Base-by-base conservation (phyloP, 2,329 filamentous ascomycete genomes). In the Lasiodiplodia hormozganensis region DNA sequence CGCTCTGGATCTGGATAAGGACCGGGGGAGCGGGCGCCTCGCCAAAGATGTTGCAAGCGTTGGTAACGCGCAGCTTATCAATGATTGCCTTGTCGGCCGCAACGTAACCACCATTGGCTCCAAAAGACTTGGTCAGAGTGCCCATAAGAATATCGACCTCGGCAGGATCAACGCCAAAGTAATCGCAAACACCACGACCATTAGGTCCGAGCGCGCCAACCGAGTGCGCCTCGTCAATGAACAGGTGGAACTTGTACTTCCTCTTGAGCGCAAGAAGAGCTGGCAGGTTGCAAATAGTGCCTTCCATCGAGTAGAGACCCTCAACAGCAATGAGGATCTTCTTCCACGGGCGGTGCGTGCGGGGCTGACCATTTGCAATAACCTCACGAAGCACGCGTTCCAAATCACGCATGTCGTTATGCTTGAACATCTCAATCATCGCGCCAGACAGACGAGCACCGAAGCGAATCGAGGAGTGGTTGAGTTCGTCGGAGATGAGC, bases 311-410 rank as follows among this genome's bases (percentile, higher is more conserved):
- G 85, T 99, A 99, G 23, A 99, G 87, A 74, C 96, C 96, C 80
- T 99, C 96, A 47, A 99, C 93, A 47, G 95, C 94, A 54, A 99
- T 92, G 64, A 99, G 81, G 70, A 99, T 98, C 88, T 98, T 99
- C 86, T 97, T 97, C 96, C 96, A 99, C 1, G 96, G 96, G 36
- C 96, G 92, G 81, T 99, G 96, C n/a, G 95, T 99, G 72, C 96
- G 92, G 65, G 96, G 96, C 78, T 99, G 96, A 54, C 96, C 96
- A 82, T 98, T 95, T 16, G 95, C 94, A 77, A 99, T 98, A 72
- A 90, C 92, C 78, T 98, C 94, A 52, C 96, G 91, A 7, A 99
- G 88, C 74, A 92, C 89, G 69, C 88, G 88, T 82, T 99, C 96
- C 21, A 99, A 86, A 74, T 96, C 90, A 34, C 81, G 83, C 90